Percentiles rank a stretch among this genome's conserved stretches.
These are phyloP conservation scores for Amanita jacksonii DNA, from an alignment of 768 basidiomycete genomes.

Conservation along the genomic window DNA sequence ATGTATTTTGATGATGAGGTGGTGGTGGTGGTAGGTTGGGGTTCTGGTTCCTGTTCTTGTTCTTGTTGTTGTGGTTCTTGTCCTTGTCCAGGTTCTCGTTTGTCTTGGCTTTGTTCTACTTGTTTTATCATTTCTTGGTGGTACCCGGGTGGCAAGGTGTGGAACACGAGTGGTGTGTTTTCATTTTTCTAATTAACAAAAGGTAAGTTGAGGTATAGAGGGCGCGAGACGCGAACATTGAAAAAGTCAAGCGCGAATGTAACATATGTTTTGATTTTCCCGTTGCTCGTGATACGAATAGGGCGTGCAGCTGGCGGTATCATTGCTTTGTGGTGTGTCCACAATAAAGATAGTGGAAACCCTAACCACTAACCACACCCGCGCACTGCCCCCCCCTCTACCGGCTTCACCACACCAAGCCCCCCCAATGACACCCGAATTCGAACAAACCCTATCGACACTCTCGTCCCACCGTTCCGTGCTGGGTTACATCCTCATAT, in stretches of 20 bases:
- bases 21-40: slow-evolving; percentile 22
- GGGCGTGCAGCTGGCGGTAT: slow-evolving; percentile 10
- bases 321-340: too few species aligned
- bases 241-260: slow-evolving; percentile 43
- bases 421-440: slow-evolving; percentile 60
- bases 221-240: slow-evolving; percentile 29
- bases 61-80: slow-evolving; percentile 6
- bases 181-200: slow-evolving; percentile 28
- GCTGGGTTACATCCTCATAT: slow-evolving; percentile 78
- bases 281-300: slow-evolving; percentile 46
- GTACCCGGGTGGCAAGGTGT: slow-evolving; percentile 40
- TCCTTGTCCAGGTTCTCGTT: neutral
- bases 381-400: neutral
- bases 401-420: too few species aligned
- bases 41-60: slow-evolving; percentile 7
- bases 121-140: slow-evolving; percentile 6
- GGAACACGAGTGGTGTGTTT: slow-evolving; percentile 40
- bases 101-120: neutral
- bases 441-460: slow-evolving; percentile 69
- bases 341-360: too few species aligned
- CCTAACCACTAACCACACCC: too few species aligned
- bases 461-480: slow-evolving; percentile 79
- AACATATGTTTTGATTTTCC: slow-evolving; percentile 46
- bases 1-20: neutral
- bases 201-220: neutral